phyloP scores from a whole-genome alignment of 2,329 filamentous ascomycete species.

The Penicillium corylophilum region DNA sequence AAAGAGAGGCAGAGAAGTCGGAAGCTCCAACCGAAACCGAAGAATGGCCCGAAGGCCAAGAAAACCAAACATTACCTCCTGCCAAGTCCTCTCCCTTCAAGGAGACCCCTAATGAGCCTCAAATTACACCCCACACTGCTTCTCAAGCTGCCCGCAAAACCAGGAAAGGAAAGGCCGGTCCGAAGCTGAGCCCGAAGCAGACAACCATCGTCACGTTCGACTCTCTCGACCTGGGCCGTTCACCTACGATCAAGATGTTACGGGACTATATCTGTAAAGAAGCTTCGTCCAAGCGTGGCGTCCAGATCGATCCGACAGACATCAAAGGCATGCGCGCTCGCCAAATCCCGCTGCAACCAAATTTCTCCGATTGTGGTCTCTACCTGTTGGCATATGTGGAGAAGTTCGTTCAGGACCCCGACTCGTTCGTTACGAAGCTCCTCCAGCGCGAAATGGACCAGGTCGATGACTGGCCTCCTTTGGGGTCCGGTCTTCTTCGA shows the following conservation, averaged over 20 bases:
- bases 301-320: slow-evolving; percentile 46
- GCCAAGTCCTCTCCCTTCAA: neutral
- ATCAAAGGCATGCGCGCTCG: slow-evolving; percentile 68
- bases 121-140: neutral
- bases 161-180: slow-evolving; percentile 30
- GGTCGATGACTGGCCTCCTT: slow-evolving; percentile 54
- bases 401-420: slow-evolving; percentile 74
- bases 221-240: slow-evolving; percentile 69
- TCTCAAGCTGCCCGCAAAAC: slow-evolving; percentile 9
- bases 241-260: slow-evolving; percentile 63
- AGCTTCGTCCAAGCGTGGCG: slow-evolving; percentile 61
- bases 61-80: slow-evolving; percentile 19
- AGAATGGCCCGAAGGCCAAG: slow-evolving; percentile 37
- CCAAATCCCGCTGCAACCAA: slow-evolving; percentile 74
- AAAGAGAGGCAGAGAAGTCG: slow-evolving; percentile 29
- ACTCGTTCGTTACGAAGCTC: slow-evolving; percentile 65
- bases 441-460: slow-evolving; percentile 64
- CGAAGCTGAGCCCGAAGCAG: slow-evolving; percentile 52
- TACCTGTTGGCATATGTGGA: slow-evolving; percentile 83
- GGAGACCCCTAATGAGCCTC: neutral
- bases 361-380: slow-evolving; percentile 85
- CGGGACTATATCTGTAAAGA: slow-evolving; percentile 77
- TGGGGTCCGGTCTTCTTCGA: slow-evolving; percentile 60
- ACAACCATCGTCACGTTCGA: slow-evolving; percentile 83
- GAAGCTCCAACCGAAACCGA: slow-evolving; percentile 25